Percentiles rank a stretch among this genome's conserved stretches.
These are phyloP conservation scores for Arthroderma sp. DNA, from an alignment of 2,329 filamentous ascomycete species.

Conservation along the genomic window DNA sequence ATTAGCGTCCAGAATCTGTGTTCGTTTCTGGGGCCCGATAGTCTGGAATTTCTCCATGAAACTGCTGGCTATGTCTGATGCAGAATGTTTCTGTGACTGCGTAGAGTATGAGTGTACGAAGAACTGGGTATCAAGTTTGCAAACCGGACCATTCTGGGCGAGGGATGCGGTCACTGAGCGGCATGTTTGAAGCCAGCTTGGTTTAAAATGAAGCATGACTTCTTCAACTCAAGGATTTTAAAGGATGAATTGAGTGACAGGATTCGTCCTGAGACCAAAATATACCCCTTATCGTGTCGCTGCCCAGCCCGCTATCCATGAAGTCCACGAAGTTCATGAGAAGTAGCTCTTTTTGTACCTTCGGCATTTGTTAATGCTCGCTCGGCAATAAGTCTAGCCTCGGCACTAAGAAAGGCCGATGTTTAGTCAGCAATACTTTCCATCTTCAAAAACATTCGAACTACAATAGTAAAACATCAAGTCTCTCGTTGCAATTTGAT, in stretches of 20 bases:
- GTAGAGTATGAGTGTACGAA: neutral
- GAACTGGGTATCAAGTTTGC: neutral
- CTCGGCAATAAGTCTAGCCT: neutral
- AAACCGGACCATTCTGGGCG: neutral
- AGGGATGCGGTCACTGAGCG: neutral
- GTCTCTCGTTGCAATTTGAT: no score
- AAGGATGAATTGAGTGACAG: neutral
- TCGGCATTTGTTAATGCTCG: neutral
- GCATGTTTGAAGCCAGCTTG: neutral
- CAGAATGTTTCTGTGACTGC: conserved; percentile 11
- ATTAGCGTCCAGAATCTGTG: conserved; percentile 48
- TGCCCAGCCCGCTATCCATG: neutral
- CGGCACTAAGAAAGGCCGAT: neutral
- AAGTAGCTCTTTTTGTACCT: no score
- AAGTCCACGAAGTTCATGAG: neutral
- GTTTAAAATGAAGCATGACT: neutral
- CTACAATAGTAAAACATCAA: no score
- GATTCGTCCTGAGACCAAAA: neutral
- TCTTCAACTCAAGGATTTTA: neutral
- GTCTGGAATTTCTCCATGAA: conserved; percentile 36
- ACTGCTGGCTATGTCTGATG: conserved; percentile 26
- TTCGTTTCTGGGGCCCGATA: conserved; percentile 32
- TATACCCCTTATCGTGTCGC: neutral
- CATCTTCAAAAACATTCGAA: no score
- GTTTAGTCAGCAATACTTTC: neutral